A percentile compares a stretch with the other conserved stretches of the same genome.
phyloP scores from a whole-genome alignment of 1,284 basidiomycete genomes.

The Cryptococcus sp. region DNA sequence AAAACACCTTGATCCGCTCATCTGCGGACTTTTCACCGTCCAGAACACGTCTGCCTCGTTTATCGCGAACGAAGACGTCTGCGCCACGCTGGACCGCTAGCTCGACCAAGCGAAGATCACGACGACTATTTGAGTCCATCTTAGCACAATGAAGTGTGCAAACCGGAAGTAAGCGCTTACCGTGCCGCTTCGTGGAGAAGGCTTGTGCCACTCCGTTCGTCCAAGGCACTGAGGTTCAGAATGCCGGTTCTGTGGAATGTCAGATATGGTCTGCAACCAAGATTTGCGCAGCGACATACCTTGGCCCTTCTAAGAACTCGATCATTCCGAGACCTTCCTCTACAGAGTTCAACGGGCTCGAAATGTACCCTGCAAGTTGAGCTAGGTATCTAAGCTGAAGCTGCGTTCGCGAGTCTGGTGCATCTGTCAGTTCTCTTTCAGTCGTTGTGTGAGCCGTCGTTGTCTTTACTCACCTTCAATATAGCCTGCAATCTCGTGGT shows the following conservation, averaged over 20 bases:
- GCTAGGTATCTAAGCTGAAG: slow-evolving; percentile 76
- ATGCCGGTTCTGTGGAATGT: slow-evolving; percentile 33
- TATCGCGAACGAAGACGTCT: slow-evolving; percentile 85
- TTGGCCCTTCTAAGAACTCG: slow-evolving; percentile 59
- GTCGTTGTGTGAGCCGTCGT: background rate
- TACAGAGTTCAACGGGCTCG: slow-evolving; percentile 58
- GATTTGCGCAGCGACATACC: slow-evolving; percentile 57
- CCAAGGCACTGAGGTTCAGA: slow-evolving; percentile 58
- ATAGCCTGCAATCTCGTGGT: slow-evolving; percentile 63
- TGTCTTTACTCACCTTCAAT: slow-evolving; percentile 65
- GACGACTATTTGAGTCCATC: slow-evolving; percentile 54
- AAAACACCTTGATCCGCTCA: slow-evolving; percentile 77
- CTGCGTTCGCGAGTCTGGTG: slow-evolving; percentile 73
- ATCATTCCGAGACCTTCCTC: slow-evolving; percentile 44
- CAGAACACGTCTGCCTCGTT: slow-evolving; percentile 70
- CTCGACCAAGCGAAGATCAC: slow-evolving; percentile 80
- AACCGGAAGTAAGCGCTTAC: slow-evolving; percentile 12
- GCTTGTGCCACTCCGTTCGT: slow-evolving; percentile 73
- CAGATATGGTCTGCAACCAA: slow-evolving; percentile 10
- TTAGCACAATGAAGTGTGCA: background rate
- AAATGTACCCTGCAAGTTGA: slow-evolving; percentile 69
- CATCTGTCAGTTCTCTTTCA: background rate
- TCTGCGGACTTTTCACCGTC: slow-evolving; percentile 63
- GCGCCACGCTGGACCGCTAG: slow-evolving; percentile 80
- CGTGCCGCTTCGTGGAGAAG: slow-evolving; percentile 85